These are phyloP conservation scores for Cucumis hystrix DNA, from an alignment of 306 rosid species.

Conservation along the genomic window DNA sequence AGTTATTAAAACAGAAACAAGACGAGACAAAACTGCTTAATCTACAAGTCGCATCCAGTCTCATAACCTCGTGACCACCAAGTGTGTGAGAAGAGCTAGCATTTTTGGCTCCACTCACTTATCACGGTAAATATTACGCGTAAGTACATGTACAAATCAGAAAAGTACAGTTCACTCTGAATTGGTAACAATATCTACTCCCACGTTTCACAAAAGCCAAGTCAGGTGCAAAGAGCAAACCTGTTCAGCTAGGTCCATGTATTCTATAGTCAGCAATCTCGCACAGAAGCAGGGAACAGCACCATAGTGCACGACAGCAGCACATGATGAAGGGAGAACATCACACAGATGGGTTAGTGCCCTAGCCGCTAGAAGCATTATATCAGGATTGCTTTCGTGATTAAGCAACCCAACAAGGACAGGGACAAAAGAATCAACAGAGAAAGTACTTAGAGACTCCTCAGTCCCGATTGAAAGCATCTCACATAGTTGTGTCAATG, in stretches of 20 bases:
- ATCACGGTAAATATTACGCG: neutral
- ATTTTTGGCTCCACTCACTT: neutral
- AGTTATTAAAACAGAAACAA: neutral
- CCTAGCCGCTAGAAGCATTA: slow-evolving; percentile 98
- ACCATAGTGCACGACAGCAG: slow-evolving; percentile 94
- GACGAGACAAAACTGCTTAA: neutral
- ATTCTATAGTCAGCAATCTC: slow-evolving; percentile 85
- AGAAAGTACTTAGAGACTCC: slow-evolving; percentile 82
- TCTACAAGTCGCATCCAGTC: neutral
- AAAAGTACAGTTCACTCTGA: neutral
- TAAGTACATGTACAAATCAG: neutral
- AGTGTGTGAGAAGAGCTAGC: neutral
- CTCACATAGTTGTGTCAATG: slow-evolving; percentile 87
- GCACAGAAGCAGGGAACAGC: slow-evolving; percentile 95
- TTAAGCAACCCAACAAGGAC: slow-evolving; percentile 91
- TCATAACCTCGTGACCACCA: neutral
- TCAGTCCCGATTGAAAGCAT: slow-evolving; percentile 97
- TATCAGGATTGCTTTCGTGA: slow-evolving; percentile 93
- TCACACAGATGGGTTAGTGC: slow-evolving; percentile 93
- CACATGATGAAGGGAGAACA: slow-evolving; percentile 92
- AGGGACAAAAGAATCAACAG: slow-evolving; percentile 90
- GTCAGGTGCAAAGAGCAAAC: slow-evolving; percentile 19
- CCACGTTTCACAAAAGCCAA: neutral
- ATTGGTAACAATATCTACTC: neutral
- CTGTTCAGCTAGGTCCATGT: slow-evolving; percentile 99